A percentile compares a stretch with the other conserved stretches of the same genome.
Evolutionary conservation across 1,284 basidiomycete genomes (phyloP).

Genomic region (Moesziomyces aphidis): DNA sequence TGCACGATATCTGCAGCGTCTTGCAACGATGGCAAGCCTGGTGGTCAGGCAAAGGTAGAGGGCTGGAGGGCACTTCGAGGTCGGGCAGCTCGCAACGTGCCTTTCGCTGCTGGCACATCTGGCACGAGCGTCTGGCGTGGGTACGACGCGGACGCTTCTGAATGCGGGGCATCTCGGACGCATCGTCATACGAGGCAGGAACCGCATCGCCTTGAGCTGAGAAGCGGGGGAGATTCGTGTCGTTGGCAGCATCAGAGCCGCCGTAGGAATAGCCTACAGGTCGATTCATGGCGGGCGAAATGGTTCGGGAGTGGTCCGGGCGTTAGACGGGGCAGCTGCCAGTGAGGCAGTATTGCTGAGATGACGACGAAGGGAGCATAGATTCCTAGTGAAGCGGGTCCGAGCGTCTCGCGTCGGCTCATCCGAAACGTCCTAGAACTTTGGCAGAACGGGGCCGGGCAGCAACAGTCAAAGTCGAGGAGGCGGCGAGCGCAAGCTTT

Average conservation of each 20-base stretch:
- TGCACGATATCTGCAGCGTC: constrained; percentile 41
- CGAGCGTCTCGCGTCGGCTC: too few species aligned
- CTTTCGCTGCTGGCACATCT: constrained; percentile 49
- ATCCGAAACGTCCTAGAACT: too few species aligned
- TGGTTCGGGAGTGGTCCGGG: background rate
- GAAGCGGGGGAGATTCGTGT: background rate
- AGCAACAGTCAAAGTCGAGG: too few species aligned
- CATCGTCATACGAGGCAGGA: constrained; percentile 2
- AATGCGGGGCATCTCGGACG: constrained; percentile 17
- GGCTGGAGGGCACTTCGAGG: constrained; percentile 33
- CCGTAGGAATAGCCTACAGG: background rate
- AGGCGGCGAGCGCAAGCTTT: too few species aligned
- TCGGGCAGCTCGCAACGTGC: constrained; percentile 44
- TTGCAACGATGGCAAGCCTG: constrained; percentile 38
- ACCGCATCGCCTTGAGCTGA: background rate
- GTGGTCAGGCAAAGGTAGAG: constrained; percentile 31
- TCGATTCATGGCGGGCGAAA: background rate
- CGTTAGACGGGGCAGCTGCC: background rate
- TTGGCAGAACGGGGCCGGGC: too few species aligned
- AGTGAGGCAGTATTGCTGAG: background rate
- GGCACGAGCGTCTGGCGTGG: constrained; percentile 43
- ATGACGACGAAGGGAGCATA: too few species aligned
- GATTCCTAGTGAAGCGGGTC: too few species aligned
- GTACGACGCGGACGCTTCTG: constrained; percentile 40
- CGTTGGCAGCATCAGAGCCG: background rate